Evolutionary conservation across 2,329 filamentous ascomycete genomes (phyloP).

Genomic region (Aureobasidium vineae): DNA sequence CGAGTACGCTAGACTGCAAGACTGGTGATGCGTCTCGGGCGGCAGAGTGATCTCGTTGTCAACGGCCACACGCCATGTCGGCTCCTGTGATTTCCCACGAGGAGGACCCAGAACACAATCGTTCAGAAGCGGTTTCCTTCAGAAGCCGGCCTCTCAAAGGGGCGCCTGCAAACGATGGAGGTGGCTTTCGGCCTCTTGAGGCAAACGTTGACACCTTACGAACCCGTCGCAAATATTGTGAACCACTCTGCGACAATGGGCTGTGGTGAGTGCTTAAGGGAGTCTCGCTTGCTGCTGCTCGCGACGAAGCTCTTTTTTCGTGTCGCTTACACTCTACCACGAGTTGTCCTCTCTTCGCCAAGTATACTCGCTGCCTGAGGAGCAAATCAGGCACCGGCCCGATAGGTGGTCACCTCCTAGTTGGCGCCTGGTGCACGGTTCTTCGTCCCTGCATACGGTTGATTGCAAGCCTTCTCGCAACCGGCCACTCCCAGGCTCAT

Average conservation of each 20-base stretch:
- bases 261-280: not conserved
- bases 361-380: not conserved
- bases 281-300: constrained; percentile 7
- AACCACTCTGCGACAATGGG: constrained; percentile 24
- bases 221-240: constrained; percentile 16
- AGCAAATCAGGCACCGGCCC: not conserved
- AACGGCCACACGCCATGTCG: constrained; percentile 17
- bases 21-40: not conserved
- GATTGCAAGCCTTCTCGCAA: constrained; percentile 10
- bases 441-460: constrained; percentile 4
- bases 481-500: not conserved
- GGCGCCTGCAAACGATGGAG: not conserved
- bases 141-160: not conserved
- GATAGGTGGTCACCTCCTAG: not conserved
- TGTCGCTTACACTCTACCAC: not conserved
- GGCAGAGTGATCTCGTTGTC: constrained; percentile 9
- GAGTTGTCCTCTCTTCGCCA: not conserved
- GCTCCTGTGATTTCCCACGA: constrained; percentile 1
- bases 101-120: constrained; percentile 7
- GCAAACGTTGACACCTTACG: constrained; percentile 15
- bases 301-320: not conserved
- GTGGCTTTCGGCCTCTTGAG: constrained; percentile 11
- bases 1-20: not conserved
- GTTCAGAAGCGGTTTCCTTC: not conserved
- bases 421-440: constrained; percentile 8